phyloP scores from a whole-genome alignment of 495 filamentous ascomycete species.

The Apiosordaria backusii region DNA sequence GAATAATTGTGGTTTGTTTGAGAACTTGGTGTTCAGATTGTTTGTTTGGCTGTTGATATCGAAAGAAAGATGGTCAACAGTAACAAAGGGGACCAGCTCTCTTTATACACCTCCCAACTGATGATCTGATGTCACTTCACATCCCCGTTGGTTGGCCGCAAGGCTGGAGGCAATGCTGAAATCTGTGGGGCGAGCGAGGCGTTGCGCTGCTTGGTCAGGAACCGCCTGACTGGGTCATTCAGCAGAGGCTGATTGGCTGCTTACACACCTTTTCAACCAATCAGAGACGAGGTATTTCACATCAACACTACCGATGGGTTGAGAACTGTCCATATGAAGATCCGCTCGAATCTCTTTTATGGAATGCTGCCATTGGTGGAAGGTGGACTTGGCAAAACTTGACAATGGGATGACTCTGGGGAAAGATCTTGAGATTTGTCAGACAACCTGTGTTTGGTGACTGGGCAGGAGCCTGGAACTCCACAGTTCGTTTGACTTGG shows the following conservation, averaged over 20 bases:
- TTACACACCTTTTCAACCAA: conserved; percentile 10
- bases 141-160: conserved; percentile 16
- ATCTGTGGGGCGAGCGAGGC: neutral
- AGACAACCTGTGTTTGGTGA: neutral
- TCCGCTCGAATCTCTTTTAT: neutral
- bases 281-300: conserved; percentile 28
- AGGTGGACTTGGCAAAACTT: neutral
- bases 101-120: conserved; percentile 19
- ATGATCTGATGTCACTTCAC: conserved; percentile 7
- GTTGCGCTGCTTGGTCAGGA: neutral
- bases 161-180: conserved; percentile 13
- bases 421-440: neutral
- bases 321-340: neutral
- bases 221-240: conserved; percentile 22
- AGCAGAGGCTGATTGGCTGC: conserved; percentile 20
- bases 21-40: neutral
- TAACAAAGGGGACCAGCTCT: conserved; percentile 1
- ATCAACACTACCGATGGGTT: conserved; percentile 13
- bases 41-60: neutral
- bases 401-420: neutral
- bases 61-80: neutral
- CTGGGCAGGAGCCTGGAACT: no score
- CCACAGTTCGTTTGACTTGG: neutral
- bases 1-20: neutral
- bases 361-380: neutral